Evolutionary conservation across 257 asterid genomes (phyloP), one percentile per base, ranked within the genome.

Genomic region (Voacanga thouarsii): DNA sequence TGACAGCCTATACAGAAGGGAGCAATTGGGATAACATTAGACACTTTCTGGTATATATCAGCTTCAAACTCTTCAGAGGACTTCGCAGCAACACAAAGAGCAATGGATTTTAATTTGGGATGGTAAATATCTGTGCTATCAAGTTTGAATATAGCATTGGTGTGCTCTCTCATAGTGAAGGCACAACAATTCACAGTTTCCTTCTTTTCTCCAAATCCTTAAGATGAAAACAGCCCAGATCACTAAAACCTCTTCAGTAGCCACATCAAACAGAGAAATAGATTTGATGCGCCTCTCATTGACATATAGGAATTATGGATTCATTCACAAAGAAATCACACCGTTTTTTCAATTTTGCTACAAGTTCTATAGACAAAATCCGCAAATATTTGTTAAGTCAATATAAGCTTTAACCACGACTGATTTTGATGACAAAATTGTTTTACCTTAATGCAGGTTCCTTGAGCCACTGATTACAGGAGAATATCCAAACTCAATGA

Each of bases 401-500:
- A 33, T 30, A 7, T 33, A 43, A 65, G 71, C 18, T 68, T 8
- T 68, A 41, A 41, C 47, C 9, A 14, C 39, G 21, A 67, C 44
- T 41, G 47, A 15, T 9, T 33, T n/a, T 74, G 21, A 39, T 21
- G n/a, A 39, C 39, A 72, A 44, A 26, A 7, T 9, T 15, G 65
- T 72, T 63, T 66, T 41, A 39, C 9, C 1, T 9, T 33, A 75
- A 76, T 79, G 57, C 78, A 94, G 98, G 98, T 92, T 92, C 77
- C 33, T 94, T 1, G 97, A 92, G 77, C 98, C 98, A 61, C 26
- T 94, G 44, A 87, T 92, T 14, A 61, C 78, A 12, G 98, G 98
- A 60, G 94, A 89, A 80, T 94, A 94, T 81, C 97, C 98, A 8
- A 82, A 74, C 44, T 79, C 94, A 3, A 92, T 94, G 97, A 89